These are phyloP conservation scores for Penicillium sp. DNA, from an alignment of 2,329 filamentous ascomycete genomes.

Conservation along the genomic window DNA sequence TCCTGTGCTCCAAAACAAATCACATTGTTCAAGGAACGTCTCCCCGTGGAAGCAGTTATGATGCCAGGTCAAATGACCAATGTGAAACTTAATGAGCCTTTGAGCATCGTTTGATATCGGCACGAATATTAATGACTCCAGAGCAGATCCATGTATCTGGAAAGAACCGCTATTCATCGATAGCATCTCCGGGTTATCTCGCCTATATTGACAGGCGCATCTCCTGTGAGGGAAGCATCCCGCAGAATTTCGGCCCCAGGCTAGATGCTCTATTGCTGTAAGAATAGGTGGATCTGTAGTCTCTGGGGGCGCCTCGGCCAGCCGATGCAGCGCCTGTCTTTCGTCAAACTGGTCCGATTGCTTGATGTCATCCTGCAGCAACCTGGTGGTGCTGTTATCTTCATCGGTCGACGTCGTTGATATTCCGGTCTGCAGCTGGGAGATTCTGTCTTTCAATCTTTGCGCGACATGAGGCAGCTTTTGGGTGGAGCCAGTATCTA, in stretches of 20 bases:
- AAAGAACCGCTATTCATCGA: constrained; percentile 23
- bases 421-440: constrained; percentile 30
- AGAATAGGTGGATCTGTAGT: constrained; percentile 37
- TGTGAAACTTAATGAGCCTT: constrained; percentile 34
- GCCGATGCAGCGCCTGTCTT: constrained; percentile 10
- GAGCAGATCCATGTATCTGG: constrained; percentile 19
- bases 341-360: constrained; percentile 11
- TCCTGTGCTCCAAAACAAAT: constrained; percentile 33
- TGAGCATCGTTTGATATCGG: constrained; percentile 24
- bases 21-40: constrained; percentile 36
- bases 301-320: constrained; percentile 22
- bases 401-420: constrained; percentile 8
- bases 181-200: constrained; percentile 24
- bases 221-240: constrained; percentile 44
- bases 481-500: constrained; percentile 24
- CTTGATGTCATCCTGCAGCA: constrained; percentile 15
- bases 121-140: constrained; percentile 19
- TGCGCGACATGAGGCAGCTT: constrained; percentile 14
- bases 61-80: constrained; percentile 34
- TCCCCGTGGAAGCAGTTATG: constrained; percentile 34
- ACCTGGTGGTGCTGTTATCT: not conserved
- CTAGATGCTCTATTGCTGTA: constrained; percentile 46
- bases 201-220: constrained; percentile 37
- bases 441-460: constrained; percentile 30
- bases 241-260: constrained; percentile 46